These are phyloP conservation scores for Thelonectria discophora DNA, from an alignment of 2,329 filamentous ascomycete genomes.

Conservation along the genomic window DNA sequence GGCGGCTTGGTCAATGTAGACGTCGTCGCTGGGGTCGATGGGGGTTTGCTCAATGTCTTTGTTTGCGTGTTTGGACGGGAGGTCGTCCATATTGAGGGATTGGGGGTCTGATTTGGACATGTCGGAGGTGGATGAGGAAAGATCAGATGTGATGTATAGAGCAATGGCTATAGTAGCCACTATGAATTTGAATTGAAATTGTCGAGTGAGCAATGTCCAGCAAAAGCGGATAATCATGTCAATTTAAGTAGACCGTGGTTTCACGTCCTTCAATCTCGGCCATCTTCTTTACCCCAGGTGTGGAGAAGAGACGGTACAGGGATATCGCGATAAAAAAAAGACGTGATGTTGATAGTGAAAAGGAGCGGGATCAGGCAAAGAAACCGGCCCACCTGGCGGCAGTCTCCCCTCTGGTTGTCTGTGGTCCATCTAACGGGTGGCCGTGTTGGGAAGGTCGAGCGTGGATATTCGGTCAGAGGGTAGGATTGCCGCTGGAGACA, in stretches of 20 bases:
- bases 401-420: background rate
- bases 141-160: background rate
- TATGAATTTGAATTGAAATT: background rate
- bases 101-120: conserved; percentile 29
- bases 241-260: conserved; percentile 7
- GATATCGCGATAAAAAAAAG: background rate
- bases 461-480: background rate
- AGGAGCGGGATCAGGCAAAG: background rate
- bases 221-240: background rate
- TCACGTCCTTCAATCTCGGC: conserved; percentile 8
- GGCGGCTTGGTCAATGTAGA: conserved; percentile 43
- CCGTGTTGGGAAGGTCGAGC: background rate
- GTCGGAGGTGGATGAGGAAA: background rate
- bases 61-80: conserved; percentile 13
- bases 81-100: background rate
- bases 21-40: conserved; percentile 25
- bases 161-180: background rate
- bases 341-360: conserved; percentile 1
- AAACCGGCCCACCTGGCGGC: background rate
- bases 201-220: background rate
- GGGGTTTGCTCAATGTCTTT: conserved; percentile 37
- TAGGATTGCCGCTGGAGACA: background rate
- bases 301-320: conserved; percentile 9
- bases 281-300: conserved; percentile 19
- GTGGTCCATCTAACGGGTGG: background rate